Percentiles rank a stretch among this genome's conserved stretches.
These are phyloP conservation scores for Crithidia acanthocephali DNA, from an alignment of 208 protist genomes.

Conservation along the genomic window DNA sequence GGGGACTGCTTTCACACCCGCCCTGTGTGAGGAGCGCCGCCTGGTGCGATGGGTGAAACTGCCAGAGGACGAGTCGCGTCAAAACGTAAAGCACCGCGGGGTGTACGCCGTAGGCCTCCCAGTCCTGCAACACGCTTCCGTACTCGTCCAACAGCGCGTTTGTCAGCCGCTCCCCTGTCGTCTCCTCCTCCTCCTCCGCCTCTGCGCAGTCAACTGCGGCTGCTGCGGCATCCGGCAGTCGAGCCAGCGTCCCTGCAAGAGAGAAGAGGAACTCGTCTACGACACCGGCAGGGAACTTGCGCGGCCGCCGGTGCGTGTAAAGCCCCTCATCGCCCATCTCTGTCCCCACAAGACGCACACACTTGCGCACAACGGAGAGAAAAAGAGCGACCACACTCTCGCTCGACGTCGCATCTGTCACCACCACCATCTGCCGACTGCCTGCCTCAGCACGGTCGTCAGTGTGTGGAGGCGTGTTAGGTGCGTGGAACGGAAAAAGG, in stretches of 20 bases:
- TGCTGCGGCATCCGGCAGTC: constrained; percentile 9
- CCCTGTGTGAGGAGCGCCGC: not conserved
- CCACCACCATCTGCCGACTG: not conserved
- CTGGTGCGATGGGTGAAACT: constrained; percentile 58
- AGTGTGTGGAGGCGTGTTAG: not conserved
- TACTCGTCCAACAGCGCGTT: constrained; percentile 71
- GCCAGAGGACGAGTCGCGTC: constrained; percentile 73
- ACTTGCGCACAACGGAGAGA: constrained; percentile 50
- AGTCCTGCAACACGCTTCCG: constrained; percentile 68
- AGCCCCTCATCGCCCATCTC: constrained; percentile 66
- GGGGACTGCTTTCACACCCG: not conserved
- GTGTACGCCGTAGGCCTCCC: constrained; percentile 85
- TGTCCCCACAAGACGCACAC: constrained; percentile 61
- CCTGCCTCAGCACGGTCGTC: not conserved
- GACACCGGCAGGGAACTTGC: constrained; percentile 47
- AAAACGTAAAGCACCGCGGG: constrained; percentile 80
- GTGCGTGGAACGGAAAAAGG: constrained; percentile 29
- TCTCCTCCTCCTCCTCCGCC: constrained; percentile 20
- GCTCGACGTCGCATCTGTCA: not conserved
- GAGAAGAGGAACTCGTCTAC: constrained; percentile 80
- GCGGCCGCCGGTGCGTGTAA: constrained; percentile 47
- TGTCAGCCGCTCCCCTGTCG: constrained; percentile 52
- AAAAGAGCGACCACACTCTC: constrained; percentile 28
- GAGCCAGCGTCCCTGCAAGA: constrained; percentile 52
- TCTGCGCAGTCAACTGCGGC: not conserved